Base-by-base conservation (phyloP, 2,329 filamentous ascomycete species). In the Westerdykella sp. region DNA sequence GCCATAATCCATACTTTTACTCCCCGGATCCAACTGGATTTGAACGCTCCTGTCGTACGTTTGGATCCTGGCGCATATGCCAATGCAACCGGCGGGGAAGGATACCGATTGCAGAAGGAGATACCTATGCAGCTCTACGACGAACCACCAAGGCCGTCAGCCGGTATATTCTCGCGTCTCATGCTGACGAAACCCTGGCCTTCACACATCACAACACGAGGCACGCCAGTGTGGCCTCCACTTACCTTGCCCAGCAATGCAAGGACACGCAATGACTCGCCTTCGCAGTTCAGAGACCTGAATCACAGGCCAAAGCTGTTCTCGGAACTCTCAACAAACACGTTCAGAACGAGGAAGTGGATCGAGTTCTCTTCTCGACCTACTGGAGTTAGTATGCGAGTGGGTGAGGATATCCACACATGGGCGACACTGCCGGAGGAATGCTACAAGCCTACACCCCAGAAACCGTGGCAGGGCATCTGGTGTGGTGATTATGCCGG, bases 401-500 rank as follows among this genome's bases (percentile, higher is more conserved):
- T 76, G 39, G 73, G 71, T 5, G 77, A 79, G 51, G 71, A 75
- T 35, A 69, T 81, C 14, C 72, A 73, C 2, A 83, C 78, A 0
- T 83, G 80, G 55, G 87, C 85, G 0, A 94, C 89, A 0, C 71
- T 97, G 1, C 81, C 88, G 35, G 78, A 81, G 3, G 70, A 70
- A 2, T 67, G 84, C n/a, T 96, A 95, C 62, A 93, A 81, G 0
- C 88, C 91, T 0, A 95, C 89, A 0, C 63, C 70, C 9, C 75
- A 82, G 42, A 91, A 89, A 61, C 90, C 89, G 0, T 96, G 83
- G 73, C 81, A 88, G 49, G 91, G 91, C 0, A 87, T 98, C 23
- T 97, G 87, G 85, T 84, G 89, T 13, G 90, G 90, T 1, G 90
- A 96, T 62, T 96, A 95, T 58, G 84, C 81, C 21, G 81, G 80